Conservation (phyloP, 768 basidiomycete species). For the Amanita inopinata region DNA sequence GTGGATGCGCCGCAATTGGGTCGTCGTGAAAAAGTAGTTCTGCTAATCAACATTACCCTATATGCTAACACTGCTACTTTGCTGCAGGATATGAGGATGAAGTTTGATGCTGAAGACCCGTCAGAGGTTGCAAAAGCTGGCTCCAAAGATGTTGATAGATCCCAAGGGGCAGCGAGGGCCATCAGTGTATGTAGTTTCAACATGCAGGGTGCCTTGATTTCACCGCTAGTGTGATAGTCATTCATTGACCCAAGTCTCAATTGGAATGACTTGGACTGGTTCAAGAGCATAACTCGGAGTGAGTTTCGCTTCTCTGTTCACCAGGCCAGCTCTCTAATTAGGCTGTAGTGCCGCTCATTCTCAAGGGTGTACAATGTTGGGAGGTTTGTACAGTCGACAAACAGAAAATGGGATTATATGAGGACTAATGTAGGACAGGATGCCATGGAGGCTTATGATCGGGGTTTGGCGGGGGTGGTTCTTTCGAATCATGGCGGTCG, state of each 20-base stretch:
- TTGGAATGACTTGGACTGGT: slow-evolving; percentile 82
- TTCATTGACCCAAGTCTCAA: slow-evolving; percentile 90
- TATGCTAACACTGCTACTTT: background rate
- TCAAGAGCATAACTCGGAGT: slow-evolving; percentile 70
- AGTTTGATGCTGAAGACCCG: slow-evolving; percentile 77
- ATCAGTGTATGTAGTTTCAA: slow-evolving; percentile 55
- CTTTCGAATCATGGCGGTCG: slow-evolving; percentile 85
- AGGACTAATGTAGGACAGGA: slow-evolving; percentile 33
- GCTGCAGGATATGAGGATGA: slow-evolving; percentile 83
- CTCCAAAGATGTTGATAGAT: slow-evolving; percentile 55
- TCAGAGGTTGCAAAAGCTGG: slow-evolving; percentile 46
- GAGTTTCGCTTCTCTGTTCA: slow-evolving; percentile 28
- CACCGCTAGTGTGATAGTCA: slow-evolving; percentile 33
- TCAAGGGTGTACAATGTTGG: slow-evolving; percentile 88
- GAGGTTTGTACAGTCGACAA: slow-evolving; percentile 33
- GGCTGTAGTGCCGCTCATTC: slow-evolving; percentile 69
- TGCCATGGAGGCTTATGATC: slow-evolving; percentile 75
- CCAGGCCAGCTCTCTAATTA: background rate
- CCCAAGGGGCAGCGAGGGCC: slow-evolving; percentile 89
- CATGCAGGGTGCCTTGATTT: background rate
- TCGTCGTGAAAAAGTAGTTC: slow-evolving; percentile 66
- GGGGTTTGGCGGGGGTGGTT: slow-evolving; percentile 64
- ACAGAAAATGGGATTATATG: background rate
- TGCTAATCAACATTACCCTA: background rate
- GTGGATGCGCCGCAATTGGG: slow-evolving; percentile 97